Conservation (phyloP, 129 eudicot genomes). For the Oenanthe sinensis region DNA sequence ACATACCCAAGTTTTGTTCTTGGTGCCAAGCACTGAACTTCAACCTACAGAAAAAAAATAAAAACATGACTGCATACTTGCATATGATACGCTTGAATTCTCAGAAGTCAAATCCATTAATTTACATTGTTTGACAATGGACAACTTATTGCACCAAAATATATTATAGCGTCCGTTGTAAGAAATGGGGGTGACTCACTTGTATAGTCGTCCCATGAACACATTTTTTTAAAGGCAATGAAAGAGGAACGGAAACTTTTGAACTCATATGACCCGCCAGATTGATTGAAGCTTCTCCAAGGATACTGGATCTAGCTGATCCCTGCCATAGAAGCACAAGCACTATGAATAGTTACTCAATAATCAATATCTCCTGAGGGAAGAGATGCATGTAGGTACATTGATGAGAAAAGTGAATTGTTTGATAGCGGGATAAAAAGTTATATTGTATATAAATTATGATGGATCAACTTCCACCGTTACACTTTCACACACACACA, state of each 20-base stretch:
- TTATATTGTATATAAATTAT: neutral
- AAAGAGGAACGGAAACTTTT: constrained; percentile 32
- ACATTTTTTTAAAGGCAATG: constrained; percentile 55
- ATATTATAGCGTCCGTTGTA: neutral
- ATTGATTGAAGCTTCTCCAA: constrained; percentile 62
- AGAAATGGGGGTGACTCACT: constrained; percentile 40
- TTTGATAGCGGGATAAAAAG: neutral
- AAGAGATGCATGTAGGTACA: neutral
- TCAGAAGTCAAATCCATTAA: neutral
- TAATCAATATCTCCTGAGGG: neutral
- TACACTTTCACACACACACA: no score
- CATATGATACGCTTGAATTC: neutral
- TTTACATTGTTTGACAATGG: neutral
- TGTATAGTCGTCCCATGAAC: constrained; percentile 49
- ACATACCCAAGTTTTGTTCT: constrained; percentile 42
- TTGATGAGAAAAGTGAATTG: neutral
- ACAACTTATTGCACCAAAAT: neutral
- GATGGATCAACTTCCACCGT: neutral
- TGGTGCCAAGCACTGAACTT: constrained; percentile 60
- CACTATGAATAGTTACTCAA: neutral
- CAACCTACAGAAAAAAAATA: constrained; percentile 35
- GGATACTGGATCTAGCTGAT: constrained; percentile 58
- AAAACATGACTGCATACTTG: neutral
- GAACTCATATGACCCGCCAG: constrained; percentile 42
- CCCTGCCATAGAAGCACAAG: constrained; percentile 32